These are phyloP conservation scores for Annulohypoxylon moriforme DNA, from an alignment of 495 filamentous ascomycete genomes.

Conservation along the genomic window DNA sequence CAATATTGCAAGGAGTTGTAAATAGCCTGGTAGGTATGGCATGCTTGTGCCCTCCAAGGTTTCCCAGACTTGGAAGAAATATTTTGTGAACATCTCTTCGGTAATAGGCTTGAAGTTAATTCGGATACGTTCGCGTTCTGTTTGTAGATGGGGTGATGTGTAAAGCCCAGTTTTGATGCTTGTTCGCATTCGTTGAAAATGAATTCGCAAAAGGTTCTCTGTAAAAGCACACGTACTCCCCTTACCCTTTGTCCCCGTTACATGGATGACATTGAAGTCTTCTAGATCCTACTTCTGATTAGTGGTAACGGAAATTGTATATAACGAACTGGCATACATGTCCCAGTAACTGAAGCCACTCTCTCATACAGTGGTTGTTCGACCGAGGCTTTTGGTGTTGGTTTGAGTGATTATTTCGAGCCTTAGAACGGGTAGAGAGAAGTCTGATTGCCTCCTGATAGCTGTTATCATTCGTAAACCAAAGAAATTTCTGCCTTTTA, in stretches of 20 bases:
- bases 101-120: background rate
- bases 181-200: background rate
- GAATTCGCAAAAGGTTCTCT: background rate
- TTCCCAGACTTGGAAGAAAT: background rate
- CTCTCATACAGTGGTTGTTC: background rate
- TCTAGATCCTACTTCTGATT: background rate
- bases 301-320: background rate
- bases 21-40: background rate
- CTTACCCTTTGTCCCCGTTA: background rate
- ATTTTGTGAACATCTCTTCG: background rate
- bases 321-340: background rate
- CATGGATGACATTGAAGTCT: background rate
- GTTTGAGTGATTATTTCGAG: background rate
- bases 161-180: background rate
- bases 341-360: background rate
- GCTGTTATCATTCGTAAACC: no score
- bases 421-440: background rate
- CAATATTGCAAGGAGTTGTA: background rate
- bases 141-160: background rate
- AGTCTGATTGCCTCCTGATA: background rate
- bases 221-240: background rate
- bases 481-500: no score
- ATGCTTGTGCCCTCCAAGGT: background rate
- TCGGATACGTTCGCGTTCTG: background rate
- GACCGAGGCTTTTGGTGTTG: background rate